phyloP scores from a whole-genome alignment of 352 stramenopile species.

The Pythium biforme region DNA sequence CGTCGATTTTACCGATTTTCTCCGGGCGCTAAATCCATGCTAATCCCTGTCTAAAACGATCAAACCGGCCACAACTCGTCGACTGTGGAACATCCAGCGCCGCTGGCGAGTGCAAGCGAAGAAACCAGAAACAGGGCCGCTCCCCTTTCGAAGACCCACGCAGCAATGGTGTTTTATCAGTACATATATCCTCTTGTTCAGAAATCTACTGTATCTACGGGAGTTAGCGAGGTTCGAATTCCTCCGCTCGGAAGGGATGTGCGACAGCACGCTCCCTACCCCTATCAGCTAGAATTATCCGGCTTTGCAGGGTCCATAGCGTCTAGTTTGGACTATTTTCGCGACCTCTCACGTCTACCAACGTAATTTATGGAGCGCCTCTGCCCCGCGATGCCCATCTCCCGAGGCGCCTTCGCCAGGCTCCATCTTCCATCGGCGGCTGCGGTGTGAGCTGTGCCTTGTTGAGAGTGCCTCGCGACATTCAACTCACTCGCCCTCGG shows the following conservation, averaged over 20 bases:
- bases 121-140: constrained; percentile 3
- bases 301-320: constrained; percentile 15
- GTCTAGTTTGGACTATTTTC: neutral
- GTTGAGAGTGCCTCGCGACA: constrained; percentile 1
- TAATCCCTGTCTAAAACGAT: constrained; percentile 5
- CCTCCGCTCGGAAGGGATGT: constrained; percentile 15
- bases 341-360: neutral
- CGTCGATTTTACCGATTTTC: neutral
- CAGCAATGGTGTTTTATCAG: constrained; percentile 5
- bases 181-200: too few species aligned
- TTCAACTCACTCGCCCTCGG: constrained; percentile 19
- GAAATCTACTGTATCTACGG: too few species aligned
- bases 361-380: neutral
- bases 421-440: constrained; percentile 1
- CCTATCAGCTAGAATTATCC: constrained; percentile 14
- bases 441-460: neutral
- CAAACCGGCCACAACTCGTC: constrained; percentile 17
- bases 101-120: too few species aligned
- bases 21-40: neutral
- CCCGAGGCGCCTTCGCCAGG: neutral
- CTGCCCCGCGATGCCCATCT: constrained; percentile 4
- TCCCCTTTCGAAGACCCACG: too few species aligned
- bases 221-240: constrained; percentile 15
- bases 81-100: constrained; percentile 8
- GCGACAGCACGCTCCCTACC: constrained; percentile 19